Conservation (phyloP, 176 grass and related monocot species). For the Pontederia crassipes region DNA sequence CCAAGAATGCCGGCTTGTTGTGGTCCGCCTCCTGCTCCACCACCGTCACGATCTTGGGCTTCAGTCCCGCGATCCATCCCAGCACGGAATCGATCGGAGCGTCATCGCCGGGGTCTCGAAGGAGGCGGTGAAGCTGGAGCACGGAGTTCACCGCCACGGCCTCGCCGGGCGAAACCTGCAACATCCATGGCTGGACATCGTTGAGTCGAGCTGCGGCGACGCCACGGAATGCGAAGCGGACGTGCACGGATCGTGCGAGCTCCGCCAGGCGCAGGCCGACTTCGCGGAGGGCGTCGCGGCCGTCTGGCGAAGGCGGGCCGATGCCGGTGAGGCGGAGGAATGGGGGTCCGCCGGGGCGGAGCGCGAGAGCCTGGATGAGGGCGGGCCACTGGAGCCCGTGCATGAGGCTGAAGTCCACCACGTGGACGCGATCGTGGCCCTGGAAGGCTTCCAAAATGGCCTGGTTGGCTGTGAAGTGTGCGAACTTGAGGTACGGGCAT, state of each 20-base stretch:
- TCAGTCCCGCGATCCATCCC: constrained; percentile 38
- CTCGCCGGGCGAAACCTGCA: constrained; percentile 54
- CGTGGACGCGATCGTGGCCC: constrained; percentile 46
- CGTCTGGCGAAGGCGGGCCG: constrained; percentile 57
- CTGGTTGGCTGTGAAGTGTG: constrained; percentile 95
- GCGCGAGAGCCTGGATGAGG: constrained; percentile 74
- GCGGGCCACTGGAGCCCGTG: constrained; percentile 95
- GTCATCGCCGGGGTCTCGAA: constrained; percentile 26
- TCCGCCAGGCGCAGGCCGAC: constrained; percentile 72
- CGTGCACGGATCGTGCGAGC: constrained; percentile 62
- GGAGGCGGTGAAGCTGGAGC: constrained; percentile 81
- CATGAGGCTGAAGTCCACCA: constrained; percentile 93
- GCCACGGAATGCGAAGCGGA: constrained; percentile 82
- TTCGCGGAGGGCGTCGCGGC: constrained; percentile 70
- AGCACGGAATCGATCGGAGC: constrained; percentile 57
- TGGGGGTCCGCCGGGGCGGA: constrained; percentile 72
- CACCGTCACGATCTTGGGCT: constrained; percentile 57
- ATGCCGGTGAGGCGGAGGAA: constrained; percentile 81
- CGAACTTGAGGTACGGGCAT: constrained; percentile 93
- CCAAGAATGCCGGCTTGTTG: constrained; percentile 72
- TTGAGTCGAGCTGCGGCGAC: constrained; percentile 67
- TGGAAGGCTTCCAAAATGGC: constrained; percentile 85
- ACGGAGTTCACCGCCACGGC: constrained; percentile 77
- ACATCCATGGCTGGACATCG: constrained; percentile 80
- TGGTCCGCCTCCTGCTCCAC: constrained; percentile 94